Evolutionary conservation across 768 basidiomycete species (phyloP).

Genomic region (Tricholoma bakamatsutake): DNA sequence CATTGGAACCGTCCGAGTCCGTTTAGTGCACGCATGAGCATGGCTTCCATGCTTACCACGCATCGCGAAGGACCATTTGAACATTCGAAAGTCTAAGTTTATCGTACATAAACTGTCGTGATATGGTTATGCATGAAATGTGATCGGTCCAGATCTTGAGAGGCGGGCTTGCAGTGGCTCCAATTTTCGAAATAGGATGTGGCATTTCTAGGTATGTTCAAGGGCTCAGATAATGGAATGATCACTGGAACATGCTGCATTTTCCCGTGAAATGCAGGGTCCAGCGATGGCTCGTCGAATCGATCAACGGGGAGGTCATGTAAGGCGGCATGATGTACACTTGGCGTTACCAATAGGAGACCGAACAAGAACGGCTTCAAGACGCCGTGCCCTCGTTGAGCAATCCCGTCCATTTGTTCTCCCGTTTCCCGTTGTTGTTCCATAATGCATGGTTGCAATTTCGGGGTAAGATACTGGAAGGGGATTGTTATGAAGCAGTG

Average conservation of each 20-base stretch:
- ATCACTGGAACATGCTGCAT: not conserved
- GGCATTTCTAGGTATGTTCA: not conserved
- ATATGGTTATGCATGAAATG: conserved; percentile 2
- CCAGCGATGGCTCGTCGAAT: not conserved
- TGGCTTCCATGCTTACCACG: not conserved
- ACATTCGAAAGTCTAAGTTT: conserved; percentile 10
- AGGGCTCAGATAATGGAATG: not conserved
- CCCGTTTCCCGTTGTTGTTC: not conserved
- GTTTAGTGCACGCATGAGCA: not conserved
- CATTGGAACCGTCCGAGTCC: not conserved
- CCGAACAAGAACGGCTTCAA: not conserved
- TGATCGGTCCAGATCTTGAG: conserved; percentile 10
- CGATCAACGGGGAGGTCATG: not conserved
- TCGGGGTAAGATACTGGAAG: not conserved
- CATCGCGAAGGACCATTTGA: not conserved
- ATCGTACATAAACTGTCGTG: conserved; percentile 25
- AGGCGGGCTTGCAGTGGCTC: not conserved
- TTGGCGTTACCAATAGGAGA: not conserved
- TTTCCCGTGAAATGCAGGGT: not conserved
- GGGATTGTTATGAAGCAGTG: not conserved
- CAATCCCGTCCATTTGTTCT: not conserved
- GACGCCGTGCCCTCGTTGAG: not conserved
- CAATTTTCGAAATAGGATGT: not conserved
- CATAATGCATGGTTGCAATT: not conserved
- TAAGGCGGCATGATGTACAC: not conserved